Conservation (phyloP, 2,329 filamentous ascomycete species). For the Monosporascus sp. region DNA sequence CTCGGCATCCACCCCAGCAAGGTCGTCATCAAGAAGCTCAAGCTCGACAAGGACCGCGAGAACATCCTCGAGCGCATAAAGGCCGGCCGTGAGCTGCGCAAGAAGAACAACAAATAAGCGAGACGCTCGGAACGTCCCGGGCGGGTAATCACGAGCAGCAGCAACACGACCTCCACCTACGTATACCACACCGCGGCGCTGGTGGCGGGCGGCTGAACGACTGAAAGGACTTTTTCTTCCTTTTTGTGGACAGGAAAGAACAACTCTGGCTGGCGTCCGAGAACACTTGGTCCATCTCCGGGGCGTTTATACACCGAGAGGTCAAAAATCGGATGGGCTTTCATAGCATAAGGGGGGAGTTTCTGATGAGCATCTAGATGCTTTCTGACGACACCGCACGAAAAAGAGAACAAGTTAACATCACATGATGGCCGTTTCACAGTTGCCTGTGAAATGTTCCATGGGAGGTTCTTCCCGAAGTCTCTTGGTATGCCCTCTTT, state of each 20-base stretch:
- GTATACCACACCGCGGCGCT: not conserved
- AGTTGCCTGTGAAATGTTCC: slow-evolving; percentile 61
- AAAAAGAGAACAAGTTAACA: slow-evolving; percentile 36
- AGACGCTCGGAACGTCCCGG: not conserved
- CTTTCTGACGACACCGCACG: slow-evolving; percentile 21
- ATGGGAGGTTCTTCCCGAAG: slow-evolving; percentile 73
- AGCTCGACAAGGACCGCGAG: slow-evolving; percentile 95
- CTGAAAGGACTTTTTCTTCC: not conserved
- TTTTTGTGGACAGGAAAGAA: not conserved
- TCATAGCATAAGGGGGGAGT: not conserved
- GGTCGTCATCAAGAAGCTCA: slow-evolving; percentile 97
- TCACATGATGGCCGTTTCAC: slow-evolving; percentile 72
- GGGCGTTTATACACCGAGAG: not conserved
- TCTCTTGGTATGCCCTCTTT: slow-evolving; percentile 18
- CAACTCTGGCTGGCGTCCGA: not conserved
- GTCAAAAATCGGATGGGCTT: not conserved
- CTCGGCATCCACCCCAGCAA: slow-evolving; percentile 94
- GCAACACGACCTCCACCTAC: not conserved
- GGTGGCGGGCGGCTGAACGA: too few relatives aligned
- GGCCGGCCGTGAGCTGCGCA: slow-evolving; percentile 68
- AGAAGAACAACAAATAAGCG: slow-evolving; percentile 58
- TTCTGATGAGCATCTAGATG: slow-evolving; percentile 25
- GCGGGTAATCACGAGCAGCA: not conserved
- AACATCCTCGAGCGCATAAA: slow-evolving; percentile 81
- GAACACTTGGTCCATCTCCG: not conserved